Conservation (phyloP, 352 stramenopile genomes). For the Detonula confervacea region DNA sequence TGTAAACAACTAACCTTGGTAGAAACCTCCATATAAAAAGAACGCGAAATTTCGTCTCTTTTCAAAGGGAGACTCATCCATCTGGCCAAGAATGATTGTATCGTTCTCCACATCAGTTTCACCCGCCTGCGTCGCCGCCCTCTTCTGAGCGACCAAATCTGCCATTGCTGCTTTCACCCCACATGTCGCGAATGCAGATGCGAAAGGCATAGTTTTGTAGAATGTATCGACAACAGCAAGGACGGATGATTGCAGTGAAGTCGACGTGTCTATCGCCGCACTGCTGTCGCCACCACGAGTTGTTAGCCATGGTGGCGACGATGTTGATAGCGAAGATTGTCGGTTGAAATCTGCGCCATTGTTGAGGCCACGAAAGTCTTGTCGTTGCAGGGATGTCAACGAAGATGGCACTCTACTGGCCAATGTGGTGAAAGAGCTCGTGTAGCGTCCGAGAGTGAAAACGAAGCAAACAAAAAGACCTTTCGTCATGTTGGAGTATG, state of each 20-base stretch:
- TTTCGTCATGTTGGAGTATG: no score
- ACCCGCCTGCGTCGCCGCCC: background rate
- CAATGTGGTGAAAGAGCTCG: no score
- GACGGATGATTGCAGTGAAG: background rate
- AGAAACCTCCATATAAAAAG: constrained; percentile 63
- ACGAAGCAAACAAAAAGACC: no score
- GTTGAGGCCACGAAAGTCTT: background rate
- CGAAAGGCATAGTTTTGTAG: constrained; percentile 42
- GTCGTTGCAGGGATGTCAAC: background rate
- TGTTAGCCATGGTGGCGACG: background rate
- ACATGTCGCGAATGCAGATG: constrained; percentile 40
- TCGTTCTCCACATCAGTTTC: background rate
- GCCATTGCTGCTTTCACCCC: constrained; percentile 48
- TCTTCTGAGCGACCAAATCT: constrained; percentile 50
- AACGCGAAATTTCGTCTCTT: constrained; percentile 34
- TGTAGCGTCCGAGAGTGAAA: no score
- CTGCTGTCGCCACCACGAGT: background rate
- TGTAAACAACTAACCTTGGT: constrained; percentile 52
- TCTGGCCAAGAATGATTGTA: background rate
- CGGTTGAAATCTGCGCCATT: background rate
- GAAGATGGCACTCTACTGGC: no score
- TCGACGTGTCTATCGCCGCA: background rate
- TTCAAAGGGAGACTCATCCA: constrained; percentile 4
- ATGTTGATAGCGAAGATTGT: background rate
- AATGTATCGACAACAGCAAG: constrained; percentile 32